Percentiles rank a stretch among this genome's conserved stretches.
These are phyloP conservation scores for Populus alba DNA, from an alignment of 345 rosid genomes.

Conservation along the genomic window DNA sequence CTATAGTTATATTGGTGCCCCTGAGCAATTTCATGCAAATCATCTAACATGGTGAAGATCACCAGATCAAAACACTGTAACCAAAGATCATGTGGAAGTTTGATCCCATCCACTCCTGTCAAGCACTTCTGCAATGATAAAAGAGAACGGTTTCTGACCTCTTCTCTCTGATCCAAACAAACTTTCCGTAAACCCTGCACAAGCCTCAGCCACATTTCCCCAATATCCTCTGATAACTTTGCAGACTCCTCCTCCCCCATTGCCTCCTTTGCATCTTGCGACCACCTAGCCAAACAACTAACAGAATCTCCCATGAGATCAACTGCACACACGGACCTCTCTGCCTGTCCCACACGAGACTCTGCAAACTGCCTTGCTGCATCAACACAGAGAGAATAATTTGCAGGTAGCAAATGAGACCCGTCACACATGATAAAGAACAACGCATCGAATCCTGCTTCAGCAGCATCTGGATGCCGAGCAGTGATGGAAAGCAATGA, in stretches of 20 bases:
- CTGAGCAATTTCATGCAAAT: slow-evolving; percentile 86
- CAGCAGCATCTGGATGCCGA: slow-evolving; percentile 96
- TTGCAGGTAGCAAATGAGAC: slow-evolving; percentile 73
- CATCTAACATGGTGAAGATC: slow-evolving; percentile 91
- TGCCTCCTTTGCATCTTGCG: slow-evolving; percentile 61
- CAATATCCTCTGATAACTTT: slow-evolving; percentile 70
- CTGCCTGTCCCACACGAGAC: slow-evolving; percentile 94
- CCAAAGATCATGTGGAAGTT: slow-evolving; percentile 70
- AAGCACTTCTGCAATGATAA: slow-evolving; percentile 82
- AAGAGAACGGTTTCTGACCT: slow-evolving; percentile 89
- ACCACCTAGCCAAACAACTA: slow-evolving; percentile 73
- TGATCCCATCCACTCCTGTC: slow-evolving; percentile 70
- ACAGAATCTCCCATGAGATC: slow-evolving; percentile 92
- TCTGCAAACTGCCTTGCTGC: slow-evolving; percentile 98
- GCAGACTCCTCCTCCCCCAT: slow-evolving; percentile 74
- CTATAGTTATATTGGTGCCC: slow-evolving; percentile 88
- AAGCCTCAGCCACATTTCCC: slow-evolving; percentile 97
- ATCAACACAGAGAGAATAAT: slow-evolving; percentile 77
- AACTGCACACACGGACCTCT: slow-evolving; percentile 73
- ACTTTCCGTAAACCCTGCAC: slow-evolving; percentile 95
- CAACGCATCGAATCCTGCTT: slow-evolving; percentile 85
- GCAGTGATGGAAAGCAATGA: slow-evolving; percentile 93
- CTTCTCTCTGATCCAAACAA: slow-evolving; percentile 98
- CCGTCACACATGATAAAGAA: slow-evolving; percentile 85
- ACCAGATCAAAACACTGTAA: slow-evolving; percentile 85